Conservation (phyloP, 495 filamentous ascomycete genomes). For the Penicillium fimorum region DNA sequence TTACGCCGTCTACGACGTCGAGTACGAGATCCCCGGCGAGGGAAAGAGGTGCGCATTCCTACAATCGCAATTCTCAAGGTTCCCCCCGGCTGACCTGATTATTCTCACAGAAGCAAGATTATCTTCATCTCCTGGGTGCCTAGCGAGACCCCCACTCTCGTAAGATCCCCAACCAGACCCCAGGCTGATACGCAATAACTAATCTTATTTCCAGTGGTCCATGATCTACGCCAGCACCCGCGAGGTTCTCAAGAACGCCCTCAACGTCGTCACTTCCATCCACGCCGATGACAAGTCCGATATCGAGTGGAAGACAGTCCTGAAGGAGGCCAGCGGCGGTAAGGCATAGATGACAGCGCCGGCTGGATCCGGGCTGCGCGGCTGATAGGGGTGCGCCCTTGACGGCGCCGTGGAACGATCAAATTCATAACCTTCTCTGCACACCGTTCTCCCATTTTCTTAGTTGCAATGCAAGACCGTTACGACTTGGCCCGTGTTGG, state of each 20-base stretch:
- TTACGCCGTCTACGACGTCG: conserved; percentile 92
- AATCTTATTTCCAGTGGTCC: conserved; percentile 44
- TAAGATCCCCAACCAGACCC: conserved; percentile 46
- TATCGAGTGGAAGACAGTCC: conserved; percentile 78
- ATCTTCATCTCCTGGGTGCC: conserved; percentile 94
- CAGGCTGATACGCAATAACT: conserved; percentile 16
- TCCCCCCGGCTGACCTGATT: conserved; percentile 15
- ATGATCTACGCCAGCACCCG: conserved; percentile 98
- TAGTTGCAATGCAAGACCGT: conserved; percentile 48
- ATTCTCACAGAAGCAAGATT: conserved; percentile 76
- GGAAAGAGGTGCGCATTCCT: conserved; percentile 65
- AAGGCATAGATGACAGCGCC: conserved; percentile 45
- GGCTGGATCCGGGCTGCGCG: conserved; percentile 44
- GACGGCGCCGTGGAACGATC: conserved; percentile 29
- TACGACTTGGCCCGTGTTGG: conserved; percentile 35
- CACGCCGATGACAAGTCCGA: conserved; percentile 93
- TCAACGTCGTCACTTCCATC: conserved; percentile 75
- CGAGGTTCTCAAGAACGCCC: conserved; percentile 82
- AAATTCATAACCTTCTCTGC: conserved; percentile 30
- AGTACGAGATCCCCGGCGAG: conserved; percentile 80
- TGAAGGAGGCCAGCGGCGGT: conserved; percentile 79
- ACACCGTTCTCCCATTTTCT: conserved; percentile 32
- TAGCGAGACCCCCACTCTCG: conserved; percentile 75
- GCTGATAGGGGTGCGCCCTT: conserved; percentile 19
- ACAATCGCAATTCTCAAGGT: not conserved